phyloP scores from a whole-genome alignment of 106 monocot species.

The Chionographis japonica region DNA sequence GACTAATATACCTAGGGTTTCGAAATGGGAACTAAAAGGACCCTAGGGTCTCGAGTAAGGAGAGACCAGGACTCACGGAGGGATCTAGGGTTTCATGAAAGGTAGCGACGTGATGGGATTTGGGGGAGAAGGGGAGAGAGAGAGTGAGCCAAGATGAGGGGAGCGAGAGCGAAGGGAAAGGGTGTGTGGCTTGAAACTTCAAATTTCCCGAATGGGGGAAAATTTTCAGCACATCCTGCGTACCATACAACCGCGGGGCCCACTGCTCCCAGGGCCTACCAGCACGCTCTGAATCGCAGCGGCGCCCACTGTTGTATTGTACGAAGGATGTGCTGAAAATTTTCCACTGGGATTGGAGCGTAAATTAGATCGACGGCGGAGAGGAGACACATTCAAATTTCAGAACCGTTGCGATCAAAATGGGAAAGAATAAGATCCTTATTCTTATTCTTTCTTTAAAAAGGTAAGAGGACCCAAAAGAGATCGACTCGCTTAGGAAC shows the following conservation, averaged over 20 bases:
- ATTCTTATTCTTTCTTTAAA: too few species aligned
- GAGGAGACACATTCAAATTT: constrained; percentile 50
- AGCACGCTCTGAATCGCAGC: not conserved
- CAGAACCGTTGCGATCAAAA: constrained; percentile 20
- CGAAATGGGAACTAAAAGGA: not conserved
- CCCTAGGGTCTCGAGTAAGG: not conserved
- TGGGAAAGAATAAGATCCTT: too few species aligned
- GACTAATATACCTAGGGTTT: not conserved
- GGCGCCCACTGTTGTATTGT: too few species aligned
- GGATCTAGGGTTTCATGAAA: not conserved
- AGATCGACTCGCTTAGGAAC: too few species aligned
- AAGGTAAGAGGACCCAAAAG: too few species aligned
- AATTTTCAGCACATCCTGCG: too few species aligned
- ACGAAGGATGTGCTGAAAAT: not conserved
- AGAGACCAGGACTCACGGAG: not conserved
- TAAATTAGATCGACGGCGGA: constrained; percentile 14
- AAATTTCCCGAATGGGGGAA: too few species aligned
- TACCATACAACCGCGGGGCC: too few species aligned
- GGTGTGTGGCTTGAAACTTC: not conserved
- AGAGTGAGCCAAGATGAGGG: not conserved
- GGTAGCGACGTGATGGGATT: constrained; percentile 2
- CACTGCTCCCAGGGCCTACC: too few species aligned
- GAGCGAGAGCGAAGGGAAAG: not conserved
- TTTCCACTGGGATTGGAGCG: constrained; percentile 12
- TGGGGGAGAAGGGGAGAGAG: not conserved